Conservation (phyloP, 2,329 filamentous ascomycete species). For the Ophiostoma perfectum region DNA sequence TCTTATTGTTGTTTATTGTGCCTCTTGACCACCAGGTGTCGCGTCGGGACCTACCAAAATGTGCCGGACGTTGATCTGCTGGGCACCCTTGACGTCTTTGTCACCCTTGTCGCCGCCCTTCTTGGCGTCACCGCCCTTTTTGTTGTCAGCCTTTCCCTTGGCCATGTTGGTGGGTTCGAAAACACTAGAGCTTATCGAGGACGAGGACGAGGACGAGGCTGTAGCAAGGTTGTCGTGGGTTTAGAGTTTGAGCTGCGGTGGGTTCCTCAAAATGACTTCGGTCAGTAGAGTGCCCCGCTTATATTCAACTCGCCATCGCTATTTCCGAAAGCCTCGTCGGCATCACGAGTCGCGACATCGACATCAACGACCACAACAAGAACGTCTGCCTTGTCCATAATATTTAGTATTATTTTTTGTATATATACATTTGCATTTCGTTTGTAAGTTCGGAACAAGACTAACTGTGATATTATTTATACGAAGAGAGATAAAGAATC, state of each 20-base stretch:
- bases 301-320: neutral
- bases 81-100: conserved; percentile 27
- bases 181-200: neutral
- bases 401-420: no score
- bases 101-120: conserved; percentile 22
- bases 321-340: neutral
- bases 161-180: conserved; percentile 19
- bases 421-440: no score
- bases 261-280: neutral
- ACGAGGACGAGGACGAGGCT: neutral
- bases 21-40: neutral
- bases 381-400: no score
- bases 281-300: neutral
- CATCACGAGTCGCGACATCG: no score
- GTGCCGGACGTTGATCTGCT: conserved; percentile 64
- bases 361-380: neutral
- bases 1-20: neutral
- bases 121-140: conserved; percentile 24
- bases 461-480: no score
- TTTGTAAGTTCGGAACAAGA: no score
- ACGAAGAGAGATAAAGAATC: no score
- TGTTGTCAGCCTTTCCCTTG: conserved; percentile 27
- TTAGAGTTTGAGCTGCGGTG: neutral
- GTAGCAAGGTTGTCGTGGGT: neutral
- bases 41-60: conserved; percentile 48